These are phyloP conservation scores for Beauveria varroae DNA, from an alignment of 2,329 filamentous ascomycete species.

Conservation along the genomic window DNA sequence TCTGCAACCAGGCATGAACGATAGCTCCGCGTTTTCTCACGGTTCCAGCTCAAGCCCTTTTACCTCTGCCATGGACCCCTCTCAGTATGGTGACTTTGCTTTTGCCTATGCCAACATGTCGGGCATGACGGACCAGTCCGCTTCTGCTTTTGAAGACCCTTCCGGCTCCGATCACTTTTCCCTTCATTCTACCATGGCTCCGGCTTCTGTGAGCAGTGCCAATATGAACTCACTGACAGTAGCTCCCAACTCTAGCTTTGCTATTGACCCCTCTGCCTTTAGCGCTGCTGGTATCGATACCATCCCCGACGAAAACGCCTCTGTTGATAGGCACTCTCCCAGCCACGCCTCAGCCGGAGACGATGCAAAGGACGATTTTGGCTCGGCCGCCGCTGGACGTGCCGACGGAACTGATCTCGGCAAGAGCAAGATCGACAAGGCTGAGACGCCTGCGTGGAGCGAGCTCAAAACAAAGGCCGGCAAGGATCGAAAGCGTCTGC, in stretches of 20 bases:
- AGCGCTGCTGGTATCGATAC: constrained; percentile 27
- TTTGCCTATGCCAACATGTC: constrained; percentile 42
- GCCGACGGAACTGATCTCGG: constrained; percentile 48
- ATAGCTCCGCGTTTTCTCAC: neutral
- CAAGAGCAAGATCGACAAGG: constrained; percentile 50
- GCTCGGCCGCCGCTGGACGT: constrained; percentile 36
- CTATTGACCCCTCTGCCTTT: constrained; percentile 16
- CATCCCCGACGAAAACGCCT: constrained; percentile 37
- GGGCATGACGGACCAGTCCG: constrained; percentile 27
- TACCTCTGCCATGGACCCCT: constrained; percentile 32
- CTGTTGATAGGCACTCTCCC: constrained; percentile 32
- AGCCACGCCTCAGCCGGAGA: constrained; percentile 44
- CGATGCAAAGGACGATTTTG: constrained; percentile 51
- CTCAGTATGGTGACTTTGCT: constrained; percentile 46
- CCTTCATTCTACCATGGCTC: constrained; percentile 19
- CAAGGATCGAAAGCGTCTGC: constrained; percentile 88
- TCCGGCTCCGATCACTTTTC: constrained; percentile 28
- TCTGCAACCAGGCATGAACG: neutral
- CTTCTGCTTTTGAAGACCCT: constrained; percentile 24
- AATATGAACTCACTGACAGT: constrained; percentile 14
- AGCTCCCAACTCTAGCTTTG: constrained; percentile 14
- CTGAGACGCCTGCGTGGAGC: constrained; percentile 63
- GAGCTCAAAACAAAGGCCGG: constrained; percentile 87
- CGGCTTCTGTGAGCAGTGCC: constrained; percentile 11
- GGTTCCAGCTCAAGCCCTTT: neutral